A percentile compares a stretch with the other conserved stretches of the same genome.
Conservation (phyloP, 305 asterid genomes). For the Caryopteris hybrid region DNA sequence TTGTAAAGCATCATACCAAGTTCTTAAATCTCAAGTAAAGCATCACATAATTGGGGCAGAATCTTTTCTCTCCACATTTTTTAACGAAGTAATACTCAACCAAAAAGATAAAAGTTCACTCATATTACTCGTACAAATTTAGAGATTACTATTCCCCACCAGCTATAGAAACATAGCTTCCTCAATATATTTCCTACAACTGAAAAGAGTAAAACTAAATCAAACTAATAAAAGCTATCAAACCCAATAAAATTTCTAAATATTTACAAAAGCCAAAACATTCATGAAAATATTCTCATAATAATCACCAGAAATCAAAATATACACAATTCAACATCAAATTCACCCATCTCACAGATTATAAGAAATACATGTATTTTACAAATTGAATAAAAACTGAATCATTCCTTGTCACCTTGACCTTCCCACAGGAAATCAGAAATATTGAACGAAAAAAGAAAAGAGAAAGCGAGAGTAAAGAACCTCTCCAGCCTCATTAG, state of each 20-base stretch:
- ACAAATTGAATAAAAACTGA: background rate
- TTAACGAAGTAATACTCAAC: too few relatives aligned
- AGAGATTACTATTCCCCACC: too few relatives aligned
- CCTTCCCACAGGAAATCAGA: background rate
- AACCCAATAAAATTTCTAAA: background rate
- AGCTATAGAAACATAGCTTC: too few relatives aligned
- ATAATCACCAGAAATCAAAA: background rate
- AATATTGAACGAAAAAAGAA: background rate
- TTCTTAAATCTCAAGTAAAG: background rate
- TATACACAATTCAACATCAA: background rate
- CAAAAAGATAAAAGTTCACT: too few relatives aligned
- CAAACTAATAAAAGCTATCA: background rate
- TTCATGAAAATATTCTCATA: too few relatives aligned
- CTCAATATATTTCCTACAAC: too few relatives aligned
- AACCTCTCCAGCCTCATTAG: slow-evolving; percentile 33
- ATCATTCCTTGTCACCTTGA: background rate
- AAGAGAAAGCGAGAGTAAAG: background rate
- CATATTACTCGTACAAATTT: too few relatives aligned
- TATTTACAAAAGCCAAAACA: background rate
- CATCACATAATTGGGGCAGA: background rate
- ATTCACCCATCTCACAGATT: background rate
- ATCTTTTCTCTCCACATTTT: background rate
- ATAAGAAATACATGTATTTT: background rate
- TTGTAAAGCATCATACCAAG: too few relatives aligned
- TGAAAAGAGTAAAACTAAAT: too few relatives aligned